These are phyloP conservation scores for Sparassis latifolia DNA, from an alignment of 1,284 basidiomycete species.

Conservation along the genomic window DNA sequence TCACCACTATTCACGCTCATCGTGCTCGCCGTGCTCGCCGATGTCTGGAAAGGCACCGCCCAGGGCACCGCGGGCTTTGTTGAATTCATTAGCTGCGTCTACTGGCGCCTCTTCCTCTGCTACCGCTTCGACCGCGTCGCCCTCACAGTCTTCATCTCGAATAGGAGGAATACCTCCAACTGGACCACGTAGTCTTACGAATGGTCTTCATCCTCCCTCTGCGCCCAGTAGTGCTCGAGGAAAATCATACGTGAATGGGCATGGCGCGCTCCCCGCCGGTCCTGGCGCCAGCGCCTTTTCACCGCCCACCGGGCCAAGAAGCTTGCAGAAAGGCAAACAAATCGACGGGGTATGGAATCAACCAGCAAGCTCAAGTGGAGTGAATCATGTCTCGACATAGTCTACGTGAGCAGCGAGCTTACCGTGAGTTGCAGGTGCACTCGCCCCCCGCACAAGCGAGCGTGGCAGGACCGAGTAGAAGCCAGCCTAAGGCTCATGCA, in stretches of 20 bases:
- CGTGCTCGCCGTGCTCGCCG: constrained; percentile 9
- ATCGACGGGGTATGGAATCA: constrained; percentile 20
- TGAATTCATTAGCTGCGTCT: constrained; percentile 35
- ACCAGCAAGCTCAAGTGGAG: constrained; percentile 15
- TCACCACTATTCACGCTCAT: neutral
- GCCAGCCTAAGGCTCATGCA: too few relatives aligned
- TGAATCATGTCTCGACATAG: constrained; percentile 14
- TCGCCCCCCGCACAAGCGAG: constrained; percentile 22
- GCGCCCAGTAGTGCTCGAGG: constrained; percentile 14
- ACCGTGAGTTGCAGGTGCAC: constrained; percentile 8
- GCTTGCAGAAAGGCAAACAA: constrained; percentile 28
- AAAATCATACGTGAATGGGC: constrained; percentile 26
- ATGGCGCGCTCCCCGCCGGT: constrained; percentile 20
- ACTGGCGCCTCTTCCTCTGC: constrained; percentile 18
- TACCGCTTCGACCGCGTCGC: constrained; percentile 20
- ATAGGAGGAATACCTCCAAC: constrained; percentile 49
- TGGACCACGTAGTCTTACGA: constrained; percentile 49
- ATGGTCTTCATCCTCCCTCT: constrained; percentile 20
- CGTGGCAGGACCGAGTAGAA: constrained; percentile 13
- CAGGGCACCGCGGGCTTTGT: constrained; percentile 60
- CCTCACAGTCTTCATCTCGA: constrained; percentile 24
- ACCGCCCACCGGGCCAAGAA: constrained; percentile 24
- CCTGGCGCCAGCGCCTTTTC: constrained; percentile 17
- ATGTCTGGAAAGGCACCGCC: constrained; percentile 75
- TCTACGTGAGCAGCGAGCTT: constrained; percentile 6